Base-by-base conservation (phyloP, 306 rosid species). In the Vigna trinervia region DNA sequence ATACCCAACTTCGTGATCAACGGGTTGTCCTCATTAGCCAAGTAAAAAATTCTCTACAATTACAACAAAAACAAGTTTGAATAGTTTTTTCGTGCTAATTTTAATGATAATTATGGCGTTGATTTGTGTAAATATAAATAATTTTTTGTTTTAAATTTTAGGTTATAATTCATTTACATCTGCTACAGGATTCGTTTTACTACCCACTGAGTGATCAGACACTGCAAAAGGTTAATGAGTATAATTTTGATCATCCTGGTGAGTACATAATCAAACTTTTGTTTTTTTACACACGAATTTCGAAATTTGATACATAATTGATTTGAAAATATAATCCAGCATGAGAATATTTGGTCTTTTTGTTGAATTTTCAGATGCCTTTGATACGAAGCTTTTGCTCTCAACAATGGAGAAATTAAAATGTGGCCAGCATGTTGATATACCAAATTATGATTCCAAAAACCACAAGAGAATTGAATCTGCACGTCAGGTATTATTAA, bases 181-280 rank as follows among this genome's bases (percentile, higher is more conserved):
- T 51, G 8, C 45, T 32, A 19, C 78, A 93, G 98, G 97, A 93
- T 77, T 91, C 98, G 4, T 91, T 93, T 83, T 93, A 93, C 84
- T 84, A 89, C 81, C 68, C 88, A 36, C 84, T 93, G 84, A 86
- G 79, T 5, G 75, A 80, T 6, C 84, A 89, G 52, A 84, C 45
- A 69, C 80, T 81, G 69, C 69, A 58, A 11, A 79, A 76, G 69
- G 89, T 93, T 57, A 85, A 88, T 68, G 98, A 91, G 70, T 93
- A 91, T 80, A 91, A 93, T 75, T 93, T 91, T 82, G 98, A 93
- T 86, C 97, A 91, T 88, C 98, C 97, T 59, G 95, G 98, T 93
- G 73, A 90, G 98, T 77, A 67, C 46, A 66, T 38, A 36, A 36
- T 5, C 0, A 0, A 1, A 12, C 75, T 41, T 76, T 76, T 53